Percentiles rank a stretch among this genome's conserved stretches.
These are phyloP conservation scores for Nakazawaea laoshanensis DNA, from an alignment of 805 yeast species.

Conservation along the genomic window DNA sequence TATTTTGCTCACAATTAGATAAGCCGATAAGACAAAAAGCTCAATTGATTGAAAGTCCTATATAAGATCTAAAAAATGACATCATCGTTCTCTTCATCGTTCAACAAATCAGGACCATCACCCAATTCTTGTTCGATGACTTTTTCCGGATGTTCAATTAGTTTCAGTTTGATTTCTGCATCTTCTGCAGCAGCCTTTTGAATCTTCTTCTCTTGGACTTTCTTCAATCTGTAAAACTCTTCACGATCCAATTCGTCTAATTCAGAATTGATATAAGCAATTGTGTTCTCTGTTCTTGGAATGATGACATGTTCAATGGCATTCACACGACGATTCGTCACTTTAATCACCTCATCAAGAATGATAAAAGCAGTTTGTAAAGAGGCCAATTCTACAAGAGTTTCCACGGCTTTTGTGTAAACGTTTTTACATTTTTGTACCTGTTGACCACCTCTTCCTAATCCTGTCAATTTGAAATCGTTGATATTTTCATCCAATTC, in stretches of 20 bases:
- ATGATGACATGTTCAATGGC: conserved; percentile 98
- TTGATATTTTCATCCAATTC: conserved; percentile 77
- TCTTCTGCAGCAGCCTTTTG: conserved; percentile 63
- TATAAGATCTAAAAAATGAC: conserved; percentile 31
- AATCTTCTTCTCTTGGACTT: conserved; percentile 92
- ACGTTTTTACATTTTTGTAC: conserved; percentile 91
- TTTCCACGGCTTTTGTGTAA: conserved; percentile 94
- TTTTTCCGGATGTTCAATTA: conserved; percentile 12
- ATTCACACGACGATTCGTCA: conserved; percentile 95
- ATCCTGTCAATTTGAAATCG: conserved; percentile 92
- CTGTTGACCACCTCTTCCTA: conserved; percentile 98
- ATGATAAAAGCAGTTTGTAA: conserved; percentile 95
- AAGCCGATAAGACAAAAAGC: too few relatives aligned
- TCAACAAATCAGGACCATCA: conserved; percentile 15
- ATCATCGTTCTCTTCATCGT: conserved; percentile 27
- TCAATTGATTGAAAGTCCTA: too few relatives aligned
- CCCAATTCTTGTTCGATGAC: conserved; percentile 12
- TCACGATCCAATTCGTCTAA: conserved; percentile 97
- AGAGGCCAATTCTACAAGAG: conserved; percentile 90
- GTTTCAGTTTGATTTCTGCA: conserved; percentile 32
- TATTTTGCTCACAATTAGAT: too few relatives aligned
- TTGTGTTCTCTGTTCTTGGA: conserved; percentile 96
- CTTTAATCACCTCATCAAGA: conserved; percentile 95
- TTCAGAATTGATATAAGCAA: conserved; percentile 85
- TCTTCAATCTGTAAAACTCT: conserved; percentile 93